These are phyloP conservation scores for Termitomyces sp. DNA, from an alignment of 768 basidiomycete species.

Conservation along the genomic window DNA sequence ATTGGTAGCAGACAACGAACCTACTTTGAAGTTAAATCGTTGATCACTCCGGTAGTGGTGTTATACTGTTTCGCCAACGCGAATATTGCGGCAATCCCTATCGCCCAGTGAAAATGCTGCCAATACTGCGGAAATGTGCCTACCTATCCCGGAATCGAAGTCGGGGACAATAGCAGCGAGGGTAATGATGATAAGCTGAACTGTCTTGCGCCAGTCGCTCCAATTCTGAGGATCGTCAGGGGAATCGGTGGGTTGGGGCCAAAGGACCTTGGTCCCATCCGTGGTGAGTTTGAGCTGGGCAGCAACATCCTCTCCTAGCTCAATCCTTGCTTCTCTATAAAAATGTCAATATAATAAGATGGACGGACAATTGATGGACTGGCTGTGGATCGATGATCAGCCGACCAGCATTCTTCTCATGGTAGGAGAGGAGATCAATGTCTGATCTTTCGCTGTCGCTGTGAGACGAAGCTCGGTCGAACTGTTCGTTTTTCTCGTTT, in stretches of 20 bases:
- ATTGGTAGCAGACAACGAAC: slow-evolving; percentile 5
- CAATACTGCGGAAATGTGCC: neutral
- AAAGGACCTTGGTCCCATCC: slow-evolving; percentile 56
- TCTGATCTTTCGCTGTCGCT: slow-evolving; percentile 16
- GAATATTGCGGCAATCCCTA: slow-evolving; percentile 62
- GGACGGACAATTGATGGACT: slow-evolving; percentile 15
- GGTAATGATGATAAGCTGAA: slow-evolving; percentile 56
- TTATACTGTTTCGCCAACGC: slow-evolving; percentile 48
- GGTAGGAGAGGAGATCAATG: slow-evolving; percentile 34
- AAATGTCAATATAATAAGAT: neutral
- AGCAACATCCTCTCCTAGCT: slow-evolving; percentile 53
- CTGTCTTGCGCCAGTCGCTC: slow-evolving; percentile 43
- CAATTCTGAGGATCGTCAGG: slow-evolving; percentile 67
- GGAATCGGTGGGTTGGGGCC: slow-evolving; percentile 64
- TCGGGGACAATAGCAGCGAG: slow-evolving; percentile 63
- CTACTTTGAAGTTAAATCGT: slow-evolving; percentile 55
- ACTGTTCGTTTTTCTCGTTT: slow-evolving; percentile 14
- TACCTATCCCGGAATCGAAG: slow-evolving; percentile 61
- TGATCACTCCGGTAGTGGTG: slow-evolving; percentile 52
- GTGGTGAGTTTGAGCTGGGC: slow-evolving; percentile 47
- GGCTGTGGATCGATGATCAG: slow-evolving; percentile 59
- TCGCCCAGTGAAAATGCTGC: neutral
- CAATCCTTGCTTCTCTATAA: slow-evolving; percentile 52
- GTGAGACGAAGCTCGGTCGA: slow-evolving; percentile 12
- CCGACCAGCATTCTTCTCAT: slow-evolving; percentile 51